These are phyloP conservation scores for Leucoagaricus sp. DNA, from an alignment of 1,284 basidiomycete genomes.

Conservation along the genomic window DNA sequence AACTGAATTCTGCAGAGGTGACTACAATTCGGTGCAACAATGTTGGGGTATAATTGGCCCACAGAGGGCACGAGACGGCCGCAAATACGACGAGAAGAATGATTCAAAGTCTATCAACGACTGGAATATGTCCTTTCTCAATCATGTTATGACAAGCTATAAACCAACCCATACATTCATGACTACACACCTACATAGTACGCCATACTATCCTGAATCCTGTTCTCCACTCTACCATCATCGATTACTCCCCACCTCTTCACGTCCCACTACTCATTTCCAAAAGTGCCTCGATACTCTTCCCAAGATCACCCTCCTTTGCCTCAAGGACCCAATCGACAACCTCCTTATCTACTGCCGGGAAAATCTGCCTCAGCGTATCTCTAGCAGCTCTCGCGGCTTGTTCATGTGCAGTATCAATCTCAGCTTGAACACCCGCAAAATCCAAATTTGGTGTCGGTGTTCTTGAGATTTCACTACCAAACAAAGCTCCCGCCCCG, in stretches of 20 bases:
- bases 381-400: conserved; percentile 65
- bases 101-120: not conserved
- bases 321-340: conserved; percentile 86
- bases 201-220: not conserved
- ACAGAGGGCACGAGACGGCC: too few species aligned
- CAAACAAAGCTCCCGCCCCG: conserved; percentile 19
- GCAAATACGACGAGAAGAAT: too few species aligned
- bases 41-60: too few species aligned
- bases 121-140: not conserved
- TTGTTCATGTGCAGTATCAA: conserved; percentile 72
- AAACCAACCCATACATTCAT: not conserved
- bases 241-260: not conserved
- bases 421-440: conserved; percentile 73
- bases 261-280: conserved; percentile 69
- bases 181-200: not conserved
- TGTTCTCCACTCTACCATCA: not conserved
- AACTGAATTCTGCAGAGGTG: too few species aligned
- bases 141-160: not conserved
- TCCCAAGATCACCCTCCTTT: conserved; percentile 85
- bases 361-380: conserved; percentile 88
- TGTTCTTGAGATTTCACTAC: conserved; percentile 52
- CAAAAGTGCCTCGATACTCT: conserved; percentile 83
- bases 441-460: conserved; percentile 73
- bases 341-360: conserved; percentile 76
- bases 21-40: too few species aligned